phyloP scores from a whole-genome alignment of 495 filamentous ascomycete species.

The Neurospora discreta region DNA sequence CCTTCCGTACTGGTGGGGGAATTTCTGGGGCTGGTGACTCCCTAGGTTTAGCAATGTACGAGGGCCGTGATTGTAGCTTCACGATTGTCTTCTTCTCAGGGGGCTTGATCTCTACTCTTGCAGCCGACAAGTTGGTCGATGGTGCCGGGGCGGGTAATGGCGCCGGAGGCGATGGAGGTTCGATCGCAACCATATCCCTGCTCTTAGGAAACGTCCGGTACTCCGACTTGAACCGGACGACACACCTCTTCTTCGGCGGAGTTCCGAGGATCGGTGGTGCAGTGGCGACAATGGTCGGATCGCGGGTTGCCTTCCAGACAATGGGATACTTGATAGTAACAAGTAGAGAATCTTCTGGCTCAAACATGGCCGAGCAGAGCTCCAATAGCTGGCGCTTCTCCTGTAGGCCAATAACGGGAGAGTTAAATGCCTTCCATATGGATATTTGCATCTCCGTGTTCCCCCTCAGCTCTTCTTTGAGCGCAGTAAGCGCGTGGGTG shows the following conservation, averaged over 20 bases:
- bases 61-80: neutral
- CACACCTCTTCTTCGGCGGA: slow-evolving; percentile 12
- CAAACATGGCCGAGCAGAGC: slow-evolving; percentile 63
- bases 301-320: slow-evolving; percentile 55
- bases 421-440: slow-evolving; percentile 72
- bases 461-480: slow-evolving; percentile 58
- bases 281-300: neutral
- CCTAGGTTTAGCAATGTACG: neutral
- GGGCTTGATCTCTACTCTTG: slow-evolving; percentile 14
- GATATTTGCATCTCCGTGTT: slow-evolving; percentile 52
- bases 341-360: slow-evolving; percentile 48
- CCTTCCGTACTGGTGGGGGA: slow-evolving; percentile 12
- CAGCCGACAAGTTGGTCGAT: neutral
- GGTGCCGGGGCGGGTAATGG: slow-evolving; percentile 5
- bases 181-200: slow-evolving; percentile 3
- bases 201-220: slow-evolving; percentile 23
- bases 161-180: slow-evolving; percentile 4
- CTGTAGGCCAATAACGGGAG: slow-evolving; percentile 48
- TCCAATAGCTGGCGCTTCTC: slow-evolving; percentile 72
- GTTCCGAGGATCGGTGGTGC: neutral
- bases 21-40: slow-evolving; percentile 3
- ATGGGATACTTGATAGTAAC: slow-evolving; percentile 58
- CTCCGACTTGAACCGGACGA: slow-evolving; percentile 22
- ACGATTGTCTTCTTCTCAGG: slow-evolving; percentile 21
- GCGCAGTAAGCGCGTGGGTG: slow-evolving; percentile 57